These are phyloP conservation scores for Zanthoxylum bungeanum DNA, from an alignment of 345 rosid genomes.

Conservation along the genomic window DNA sequence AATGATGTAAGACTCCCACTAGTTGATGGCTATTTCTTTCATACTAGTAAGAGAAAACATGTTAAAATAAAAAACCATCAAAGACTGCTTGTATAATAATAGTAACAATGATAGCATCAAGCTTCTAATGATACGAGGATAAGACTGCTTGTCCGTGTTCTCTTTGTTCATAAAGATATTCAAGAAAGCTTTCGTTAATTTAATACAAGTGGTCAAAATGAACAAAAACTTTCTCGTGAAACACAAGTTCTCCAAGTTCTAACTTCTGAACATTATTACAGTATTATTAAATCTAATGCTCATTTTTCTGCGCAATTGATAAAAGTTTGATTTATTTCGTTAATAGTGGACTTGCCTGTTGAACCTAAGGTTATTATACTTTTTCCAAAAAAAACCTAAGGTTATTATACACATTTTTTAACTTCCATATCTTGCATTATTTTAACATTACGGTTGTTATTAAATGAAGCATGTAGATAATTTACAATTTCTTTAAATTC, in stretches of 20 bases:
- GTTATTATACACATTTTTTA: neutral
- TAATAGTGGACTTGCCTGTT: neutral
- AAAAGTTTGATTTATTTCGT: neutral
- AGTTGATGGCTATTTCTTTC: neutral
- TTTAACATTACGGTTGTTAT: neutral
- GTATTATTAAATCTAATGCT: neutral
- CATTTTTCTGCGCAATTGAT: neutral
- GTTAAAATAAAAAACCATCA: neutral
- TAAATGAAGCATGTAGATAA: neutral
- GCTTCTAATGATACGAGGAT: too few species aligned
- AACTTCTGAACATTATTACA: neutral
- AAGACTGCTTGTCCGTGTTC: too few species aligned
- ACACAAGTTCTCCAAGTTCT: neutral
- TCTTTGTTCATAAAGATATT: too few species aligned
- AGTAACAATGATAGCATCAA: too few species aligned
- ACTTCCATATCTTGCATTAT: neutral
- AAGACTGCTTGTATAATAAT: neutral
- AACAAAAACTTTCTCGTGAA: neutral
- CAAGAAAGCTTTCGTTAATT: neutral
- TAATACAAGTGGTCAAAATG: too few species aligned
- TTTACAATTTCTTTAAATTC: neutral
- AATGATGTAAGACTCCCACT: neutral
- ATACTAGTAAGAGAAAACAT: neutral
- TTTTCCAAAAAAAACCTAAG: too few species aligned
- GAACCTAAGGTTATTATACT: too few species aligned